Percentiles rank a stretch among this genome's conserved stretches.
phyloP scores from a whole-genome alignment of 345 rosid genomes.

The Euclidium syriacum region DNA sequence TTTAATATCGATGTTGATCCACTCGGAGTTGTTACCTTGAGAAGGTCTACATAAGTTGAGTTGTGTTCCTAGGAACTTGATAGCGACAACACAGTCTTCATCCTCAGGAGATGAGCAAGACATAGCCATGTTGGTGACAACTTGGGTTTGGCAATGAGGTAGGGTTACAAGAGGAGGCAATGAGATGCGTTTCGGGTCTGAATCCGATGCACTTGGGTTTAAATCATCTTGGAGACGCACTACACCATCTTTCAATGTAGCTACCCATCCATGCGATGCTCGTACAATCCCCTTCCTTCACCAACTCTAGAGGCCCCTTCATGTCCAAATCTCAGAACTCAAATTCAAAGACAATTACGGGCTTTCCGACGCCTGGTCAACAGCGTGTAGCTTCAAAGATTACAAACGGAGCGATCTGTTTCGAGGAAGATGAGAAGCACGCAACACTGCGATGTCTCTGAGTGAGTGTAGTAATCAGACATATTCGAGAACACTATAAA shows the following conservation, averaged over 20 bases:
- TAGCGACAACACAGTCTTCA: background rate
- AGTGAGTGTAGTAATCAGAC: background rate
- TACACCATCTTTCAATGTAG: background rate
- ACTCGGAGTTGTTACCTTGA: background rate
- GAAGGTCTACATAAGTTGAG: background rate
- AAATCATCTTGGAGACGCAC: constrained; percentile 1
- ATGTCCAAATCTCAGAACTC: background rate
- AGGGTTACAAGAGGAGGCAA: background rate
- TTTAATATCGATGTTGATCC: background rate
- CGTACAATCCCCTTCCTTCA: background rate
- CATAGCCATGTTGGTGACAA: background rate
- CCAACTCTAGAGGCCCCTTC: background rate
- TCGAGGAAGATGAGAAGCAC: background rate
- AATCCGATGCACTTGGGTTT: background rate
- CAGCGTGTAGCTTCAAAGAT: background rate
- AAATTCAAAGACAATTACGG: background rate
- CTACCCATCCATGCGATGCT: constrained; percentile 1
- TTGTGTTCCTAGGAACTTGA: background rate
- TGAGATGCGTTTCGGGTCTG: background rate
- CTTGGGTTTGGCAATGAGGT: background rate
- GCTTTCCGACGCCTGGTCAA: background rate
- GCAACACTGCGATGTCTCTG: background rate
- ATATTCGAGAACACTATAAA: background rate
- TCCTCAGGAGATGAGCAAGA: background rate
- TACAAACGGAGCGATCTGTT: background rate